A percentile compares a stretch with the other conserved stretches of the same genome.
phyloP scores from a whole-genome alignment of 371 early-diverging fungal species.

The Mucor lusitanicus region DNA sequence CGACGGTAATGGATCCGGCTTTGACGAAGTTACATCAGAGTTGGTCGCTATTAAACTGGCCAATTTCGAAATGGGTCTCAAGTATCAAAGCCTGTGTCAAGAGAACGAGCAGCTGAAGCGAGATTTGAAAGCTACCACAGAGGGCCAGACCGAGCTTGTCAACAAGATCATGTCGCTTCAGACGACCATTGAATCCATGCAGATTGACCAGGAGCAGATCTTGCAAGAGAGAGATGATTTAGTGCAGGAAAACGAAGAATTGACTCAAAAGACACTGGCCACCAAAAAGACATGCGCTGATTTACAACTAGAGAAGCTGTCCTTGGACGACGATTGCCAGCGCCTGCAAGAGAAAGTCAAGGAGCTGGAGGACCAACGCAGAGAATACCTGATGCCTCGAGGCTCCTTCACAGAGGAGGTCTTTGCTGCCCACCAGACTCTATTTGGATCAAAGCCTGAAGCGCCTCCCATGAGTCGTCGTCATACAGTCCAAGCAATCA shows the following conservation, averaged over 20 bases:
- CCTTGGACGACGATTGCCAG: constrained; percentile 30
- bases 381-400: constrained; percentile 46
- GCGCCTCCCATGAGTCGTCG: constrained; percentile 17
- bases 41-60: constrained; percentile 35
- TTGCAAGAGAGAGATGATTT: constrained; percentile 29
- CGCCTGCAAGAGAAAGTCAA: constrained; percentile 23
- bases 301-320: constrained; percentile 41
- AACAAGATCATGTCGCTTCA: constrained; percentile 37
- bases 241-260: constrained; percentile 23
- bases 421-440: constrained; percentile 42
- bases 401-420: constrained; percentile 50
- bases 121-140: constrained; percentile 24
- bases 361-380: constrained; percentile 43
- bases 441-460: constrained; percentile 25
- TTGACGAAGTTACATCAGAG: constrained; percentile 33
- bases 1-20: not conserved
- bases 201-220: constrained; percentile 36
- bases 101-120: constrained; percentile 32
- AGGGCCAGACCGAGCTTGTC: constrained; percentile 25
- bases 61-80: constrained; percentile 45
- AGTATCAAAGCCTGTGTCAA: constrained; percentile 45
- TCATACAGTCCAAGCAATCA: constrained; percentile 18
- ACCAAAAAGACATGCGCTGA: constrained; percentile 41
- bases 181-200: constrained; percentile 20
- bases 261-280: constrained; percentile 27